Base-by-base conservation (phyloP, 2,329 filamentous ascomycete species). In the Alternaria solani region DNA sequence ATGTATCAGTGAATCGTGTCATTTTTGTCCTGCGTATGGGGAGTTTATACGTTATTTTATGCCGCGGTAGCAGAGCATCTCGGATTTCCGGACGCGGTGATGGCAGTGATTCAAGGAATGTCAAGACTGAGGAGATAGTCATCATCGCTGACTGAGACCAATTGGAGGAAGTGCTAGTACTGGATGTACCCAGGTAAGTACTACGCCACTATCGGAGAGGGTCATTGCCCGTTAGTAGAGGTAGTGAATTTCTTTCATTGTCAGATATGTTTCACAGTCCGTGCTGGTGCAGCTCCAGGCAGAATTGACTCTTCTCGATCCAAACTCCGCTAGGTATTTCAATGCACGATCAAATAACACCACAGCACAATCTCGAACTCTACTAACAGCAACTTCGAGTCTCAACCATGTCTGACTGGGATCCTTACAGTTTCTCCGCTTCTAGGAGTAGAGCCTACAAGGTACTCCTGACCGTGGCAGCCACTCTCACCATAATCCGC, bases 361-460 rank as follows among this genome's bases (percentile, higher is more conserved):
- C 9, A 18, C 7, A 11, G 4, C 7, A 6, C 2, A 36, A 6
- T 7, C 23, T 0, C 7, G 14, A 2, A 8, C 0, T 4, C 18
- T 20, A 16, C 2, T 7, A 23, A 14, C 28, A 28, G 11, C 7
- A 6, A 2, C 7, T 20, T 25, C 20, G 8, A 36, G 3, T 9
- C 6, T 12, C 5, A 12, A 49, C 7, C 14, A 49, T 49, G 46
- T 16, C 12, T 9, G 7, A 38, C 0, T 49, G 38, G 23, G 26
- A 6, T 2, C 38, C 28, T 7, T 41, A 41, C 49, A 41, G n/a
- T 7, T 28, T 5, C 6, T 14, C 5, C 5, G 39, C 51, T 1
- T 43, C 38, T n/a, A 53, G 14, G 25, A 18, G 39, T 14, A 25
- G 25, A 5, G 14, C 51, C 26, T 43, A 43, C 5, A 1, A 30